phyloP scores from a whole-genome alignment of 73 alveolate species.

The Blepharisma japonicum region DNA sequence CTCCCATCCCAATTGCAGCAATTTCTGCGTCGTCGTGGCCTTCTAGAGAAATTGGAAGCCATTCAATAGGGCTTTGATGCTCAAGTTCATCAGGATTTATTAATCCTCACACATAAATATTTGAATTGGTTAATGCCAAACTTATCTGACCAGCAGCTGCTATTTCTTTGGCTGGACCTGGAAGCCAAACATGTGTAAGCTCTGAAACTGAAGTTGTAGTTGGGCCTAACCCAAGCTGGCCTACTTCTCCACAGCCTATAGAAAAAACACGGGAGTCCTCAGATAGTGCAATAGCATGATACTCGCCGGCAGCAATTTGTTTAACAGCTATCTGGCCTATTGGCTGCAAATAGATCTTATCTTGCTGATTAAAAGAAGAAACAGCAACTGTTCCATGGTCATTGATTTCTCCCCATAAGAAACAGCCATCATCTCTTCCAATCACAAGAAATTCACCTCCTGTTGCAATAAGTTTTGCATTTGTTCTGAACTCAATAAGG shows the following conservation, averaged over 20 bases:
- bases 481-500: background rate
- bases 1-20: background rate
- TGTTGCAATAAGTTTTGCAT: background rate
- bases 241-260: conserved; percentile 5
- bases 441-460: conserved; percentile 6
- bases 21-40: background rate
- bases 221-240: conserved; percentile 4
- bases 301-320: background rate
- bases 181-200: background rate
- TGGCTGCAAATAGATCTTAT: too few species aligned
- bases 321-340: background rate
- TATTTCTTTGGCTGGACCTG: background rate
- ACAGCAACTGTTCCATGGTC: background rate
- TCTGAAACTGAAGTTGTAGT: background rate
- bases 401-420: conserved; percentile 6
- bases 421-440: background rate
- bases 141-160: conserved; percentile 17
- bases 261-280: background rate
- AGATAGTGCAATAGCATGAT: conserved; percentile 8
- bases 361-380: background rate
- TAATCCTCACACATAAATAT: conserved; percentile 22
- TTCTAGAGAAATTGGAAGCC: background rate
- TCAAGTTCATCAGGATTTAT: conserved; percentile 31
- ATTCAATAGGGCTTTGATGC: conserved; percentile 9
- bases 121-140: background rate